Conservation (phyloP, 1,284 basidiomycete genomes). For the Gyrodon tennesseensis region DNA sequence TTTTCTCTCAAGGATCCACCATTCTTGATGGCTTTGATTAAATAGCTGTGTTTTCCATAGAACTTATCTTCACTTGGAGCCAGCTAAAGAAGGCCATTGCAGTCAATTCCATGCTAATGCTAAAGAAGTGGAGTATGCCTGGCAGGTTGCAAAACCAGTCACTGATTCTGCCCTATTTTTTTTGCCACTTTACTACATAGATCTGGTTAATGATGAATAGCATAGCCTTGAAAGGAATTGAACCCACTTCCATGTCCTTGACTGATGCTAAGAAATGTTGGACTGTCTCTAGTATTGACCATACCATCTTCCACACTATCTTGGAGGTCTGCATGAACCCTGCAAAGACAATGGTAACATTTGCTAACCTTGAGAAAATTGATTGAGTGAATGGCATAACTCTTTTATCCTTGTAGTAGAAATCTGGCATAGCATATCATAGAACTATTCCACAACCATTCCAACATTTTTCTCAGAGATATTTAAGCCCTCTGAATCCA, state of each 20-base stretch:
- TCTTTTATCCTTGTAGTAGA: no score
- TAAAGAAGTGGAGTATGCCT: conserved; percentile 17
- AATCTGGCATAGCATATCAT: no score
- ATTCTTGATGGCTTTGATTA: background rate
- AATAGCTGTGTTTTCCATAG: conserved; percentile 13
- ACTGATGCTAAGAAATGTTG: conserved; percentile 21
- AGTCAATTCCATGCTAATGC: conserved; percentile 1
- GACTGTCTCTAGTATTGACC: conserved; percentile 14
- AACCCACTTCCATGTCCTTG: background rate
- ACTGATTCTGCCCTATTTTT: background rate
- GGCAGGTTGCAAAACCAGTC: background rate
- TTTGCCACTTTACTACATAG: conserved; percentile 19
- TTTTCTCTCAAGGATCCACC: accelerated
- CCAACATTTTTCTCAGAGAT: no score
- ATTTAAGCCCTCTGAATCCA: no score
- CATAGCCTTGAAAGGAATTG: conserved; percentile 12
- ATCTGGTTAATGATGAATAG: conserved; percentile 22
- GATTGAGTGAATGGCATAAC: no score
- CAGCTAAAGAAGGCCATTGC: conserved; percentile 10
- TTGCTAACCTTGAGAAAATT: no score
- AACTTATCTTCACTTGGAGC: conserved; percentile 10
- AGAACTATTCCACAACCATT: no score
- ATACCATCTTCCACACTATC: background rate
- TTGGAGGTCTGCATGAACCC: conserved; percentile 24
- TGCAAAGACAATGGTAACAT: no score